These are phyloP conservation scores for Cercospora citrullina DNA, from an alignment of 2,329 filamentous ascomycete genomes.

Conservation along the genomic window DNA sequence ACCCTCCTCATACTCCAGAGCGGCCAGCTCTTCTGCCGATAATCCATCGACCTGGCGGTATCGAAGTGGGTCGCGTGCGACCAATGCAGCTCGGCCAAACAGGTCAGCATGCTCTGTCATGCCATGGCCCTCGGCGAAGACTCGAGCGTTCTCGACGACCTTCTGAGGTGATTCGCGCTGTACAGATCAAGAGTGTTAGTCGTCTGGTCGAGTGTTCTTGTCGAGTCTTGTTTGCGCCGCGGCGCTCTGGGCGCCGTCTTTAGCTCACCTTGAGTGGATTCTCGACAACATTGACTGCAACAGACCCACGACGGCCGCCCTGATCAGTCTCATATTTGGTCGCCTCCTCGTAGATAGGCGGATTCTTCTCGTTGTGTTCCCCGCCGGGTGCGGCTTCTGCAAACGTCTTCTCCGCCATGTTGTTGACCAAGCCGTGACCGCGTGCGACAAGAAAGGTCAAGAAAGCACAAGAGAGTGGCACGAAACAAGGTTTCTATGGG, in stretches of 20 bases:
- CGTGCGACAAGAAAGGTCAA: slow-evolving; percentile 9
- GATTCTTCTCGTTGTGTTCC: slow-evolving; percentile 15
- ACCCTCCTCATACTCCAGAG: slow-evolving; percentile 61
- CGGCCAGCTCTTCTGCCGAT: slow-evolving; percentile 58
- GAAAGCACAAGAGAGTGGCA: slow-evolving; percentile 5
- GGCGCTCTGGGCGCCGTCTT: slow-evolving; percentile 1
- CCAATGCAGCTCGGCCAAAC: slow-evolving; percentile 56
- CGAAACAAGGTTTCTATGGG: slow-evolving; percentile 2
- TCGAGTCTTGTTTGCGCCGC: slow-evolving; percentile 8
- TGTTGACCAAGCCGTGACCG: background rate
- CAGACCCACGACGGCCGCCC: slow-evolving; percentile 41
- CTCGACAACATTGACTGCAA: slow-evolving; percentile 50
- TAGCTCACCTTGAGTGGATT: slow-evolving; percentile 48
- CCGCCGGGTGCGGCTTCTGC: background rate
- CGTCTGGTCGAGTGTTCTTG: background rate
- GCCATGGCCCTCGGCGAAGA: slow-evolving; percentile 37
- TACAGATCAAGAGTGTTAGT: slow-evolving; percentile 18
- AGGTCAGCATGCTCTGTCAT: slow-evolving; percentile 43
- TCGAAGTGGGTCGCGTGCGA: slow-evolving; percentile 67
- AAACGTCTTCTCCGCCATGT: slow-evolving; percentile 11
- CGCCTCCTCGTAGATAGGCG: slow-evolving; percentile 1
- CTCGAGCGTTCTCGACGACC: slow-evolving; percentile 37
- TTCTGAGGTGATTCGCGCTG: slow-evolving; percentile 40
- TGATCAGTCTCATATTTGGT: background rate
- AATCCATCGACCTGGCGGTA: slow-evolving; percentile 65